A percentile compares a stretch with the other conserved stretches of the same genome.
Conservation (phyloP, 1,139 yeast species). For the Saccharomyces hybrid region DNA sequence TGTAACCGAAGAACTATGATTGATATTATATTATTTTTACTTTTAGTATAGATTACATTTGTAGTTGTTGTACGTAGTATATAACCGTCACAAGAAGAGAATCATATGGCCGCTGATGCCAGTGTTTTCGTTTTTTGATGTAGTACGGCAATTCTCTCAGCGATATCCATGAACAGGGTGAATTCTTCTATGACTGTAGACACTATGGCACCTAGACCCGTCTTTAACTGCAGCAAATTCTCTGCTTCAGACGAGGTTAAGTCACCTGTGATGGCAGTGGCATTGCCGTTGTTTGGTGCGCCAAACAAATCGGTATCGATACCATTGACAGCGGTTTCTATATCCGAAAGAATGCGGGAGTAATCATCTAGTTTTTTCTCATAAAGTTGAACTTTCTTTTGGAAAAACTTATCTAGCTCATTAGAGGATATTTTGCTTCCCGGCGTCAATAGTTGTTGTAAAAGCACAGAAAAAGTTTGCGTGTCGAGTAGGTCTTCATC, state of each 20-base stretch:
- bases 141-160: conserved; percentile 81
- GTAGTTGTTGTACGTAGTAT: background rate
- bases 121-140: conserved; percentile 61
- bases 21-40: background rate
- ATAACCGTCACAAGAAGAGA: background rate
- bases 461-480: conserved; percentile 57
- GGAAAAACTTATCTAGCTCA: conserved; percentile 50
- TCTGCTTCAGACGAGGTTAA: conserved; percentile 5
- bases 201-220: conserved; percentile 28
- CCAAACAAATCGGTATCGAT: conserved; percentile 9
- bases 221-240: conserved; percentile 19
- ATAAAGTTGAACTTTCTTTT: conserved; percentile 44
- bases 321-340: conserved; percentile 50
- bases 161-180: conserved; percentile 78
- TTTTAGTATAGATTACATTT: background rate
- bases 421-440: conserved; percentile 56
- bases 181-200: conserved; percentile 73
- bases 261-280: conserved; percentile 1
- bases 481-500: conserved; percentile 48
- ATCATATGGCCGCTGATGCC: conserved; percentile 7
- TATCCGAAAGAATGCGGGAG: conserved; percentile 55
- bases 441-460: conserved; percentile 60
- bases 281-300: background rate
- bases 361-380: conserved; percentile 58
- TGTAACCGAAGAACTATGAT: background rate